phyloP scores from a whole-genome alignment of 331 rosid species.

The Arachis monticola region DNA sequence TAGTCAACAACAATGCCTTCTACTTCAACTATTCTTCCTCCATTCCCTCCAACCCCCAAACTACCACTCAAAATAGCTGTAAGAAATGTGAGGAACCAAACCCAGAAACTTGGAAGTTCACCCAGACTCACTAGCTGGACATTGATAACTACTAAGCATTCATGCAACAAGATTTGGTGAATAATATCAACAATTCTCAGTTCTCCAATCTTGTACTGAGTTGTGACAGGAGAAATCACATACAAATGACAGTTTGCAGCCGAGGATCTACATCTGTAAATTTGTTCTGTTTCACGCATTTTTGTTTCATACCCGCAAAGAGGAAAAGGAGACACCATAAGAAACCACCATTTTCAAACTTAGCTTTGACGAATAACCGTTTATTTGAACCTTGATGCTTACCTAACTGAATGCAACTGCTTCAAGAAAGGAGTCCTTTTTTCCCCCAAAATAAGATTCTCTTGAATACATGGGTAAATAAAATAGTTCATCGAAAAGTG shows the following conservation, averaged over 20 bases:
- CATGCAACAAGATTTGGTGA: constrained; percentile 12
- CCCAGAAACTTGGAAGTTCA: constrained; percentile 4
- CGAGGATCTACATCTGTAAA: neutral
- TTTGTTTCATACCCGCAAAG: neutral
- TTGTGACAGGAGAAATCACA: neutral
- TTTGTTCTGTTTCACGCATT: neutral
- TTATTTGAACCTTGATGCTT: neutral
- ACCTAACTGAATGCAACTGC: neutral
- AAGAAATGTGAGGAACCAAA: constrained; percentile 20
- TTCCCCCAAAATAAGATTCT: neutral
- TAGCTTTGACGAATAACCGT: constrained; percentile 14
- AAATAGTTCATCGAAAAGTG: constrained; percentile 2
- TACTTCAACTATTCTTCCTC: neutral
- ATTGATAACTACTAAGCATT: constrained; percentile 12
- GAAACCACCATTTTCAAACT: constrained; percentile 4
- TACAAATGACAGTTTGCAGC: neutral
- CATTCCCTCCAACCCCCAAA: neutral
- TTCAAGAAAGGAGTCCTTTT: neutral
- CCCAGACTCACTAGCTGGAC: neutral
- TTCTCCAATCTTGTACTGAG: neutral
- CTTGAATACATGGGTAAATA: constrained; percentile 1
- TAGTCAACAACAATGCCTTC: neutral
- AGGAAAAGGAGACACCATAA: neutral
- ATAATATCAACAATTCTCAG: constrained; percentile 9
- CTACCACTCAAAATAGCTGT: constrained; percentile 9